A percentile compares a stretch with the other conserved stretches of the same genome.
phyloP scores from a whole-genome alignment of 805 yeast species.

The Ogataea nitratoaversa region DNA sequence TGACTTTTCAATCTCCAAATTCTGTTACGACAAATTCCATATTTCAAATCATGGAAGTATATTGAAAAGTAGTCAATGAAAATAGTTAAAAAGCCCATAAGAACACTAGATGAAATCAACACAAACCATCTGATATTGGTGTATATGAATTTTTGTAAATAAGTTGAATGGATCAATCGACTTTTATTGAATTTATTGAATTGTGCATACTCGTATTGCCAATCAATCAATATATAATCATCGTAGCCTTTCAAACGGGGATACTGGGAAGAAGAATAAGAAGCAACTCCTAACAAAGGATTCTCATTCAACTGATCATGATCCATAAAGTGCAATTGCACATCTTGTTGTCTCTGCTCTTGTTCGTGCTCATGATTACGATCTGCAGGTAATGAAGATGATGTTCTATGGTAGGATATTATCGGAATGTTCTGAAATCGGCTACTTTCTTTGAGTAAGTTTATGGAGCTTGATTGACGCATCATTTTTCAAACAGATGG shows the following conservation, averaged over 20 bases:
- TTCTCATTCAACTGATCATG: not conserved
- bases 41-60: conserved; percentile 48
- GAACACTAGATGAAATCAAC: conserved; percentile 40
- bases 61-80: conserved; percentile 46
- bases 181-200: conserved; percentile 11
- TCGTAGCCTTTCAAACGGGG: conserved; percentile 27
- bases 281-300: not conserved
- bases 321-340: not conserved
- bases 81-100: conserved; percentile 46
- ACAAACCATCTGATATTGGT: conserved; percentile 43
- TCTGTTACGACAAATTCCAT: conserved; percentile 44
- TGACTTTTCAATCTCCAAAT: conserved; percentile 25
- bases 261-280: not conserved
- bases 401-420: conserved; percentile 7
- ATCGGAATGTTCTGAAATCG: conserved; percentile 14
- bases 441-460: conserved; percentile 4
- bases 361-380: too few species aligned
- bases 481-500: not conserved
- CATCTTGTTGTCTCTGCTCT: not conserved
- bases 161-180: conserved; percentile 1
- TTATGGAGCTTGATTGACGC: not conserved
- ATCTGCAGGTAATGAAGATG: not conserved
- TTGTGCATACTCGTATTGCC: conserved; percentile 42
- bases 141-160: conserved; percentile 10
- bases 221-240: conserved; percentile 44